Base-by-base conservation (phyloP, 2,329 filamentous ascomycete genomes). In the Xylariaceae sp. region DNA sequence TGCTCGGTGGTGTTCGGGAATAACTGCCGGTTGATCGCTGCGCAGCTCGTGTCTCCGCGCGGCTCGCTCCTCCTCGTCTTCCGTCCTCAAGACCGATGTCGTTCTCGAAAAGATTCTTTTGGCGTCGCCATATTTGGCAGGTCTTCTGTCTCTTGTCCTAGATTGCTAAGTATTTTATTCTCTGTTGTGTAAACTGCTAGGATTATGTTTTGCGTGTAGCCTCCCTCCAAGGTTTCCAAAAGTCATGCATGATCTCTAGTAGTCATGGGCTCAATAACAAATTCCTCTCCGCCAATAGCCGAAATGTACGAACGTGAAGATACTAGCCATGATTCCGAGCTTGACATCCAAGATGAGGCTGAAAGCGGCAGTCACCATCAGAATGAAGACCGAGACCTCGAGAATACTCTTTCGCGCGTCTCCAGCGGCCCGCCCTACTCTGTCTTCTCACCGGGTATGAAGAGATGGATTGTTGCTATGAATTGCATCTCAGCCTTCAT, bases 391-490 rank as follows among this genome's bases (percentile, higher is more conserved):
- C 57, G 12, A 19, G 72, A 75, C 53, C 65, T 71, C 33, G 74
- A 75, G 57, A 53, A 44, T 28, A 63, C 64, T 2, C 67, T 78
- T 4, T 70, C 64, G 3, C 74, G 70, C 3, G 71, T 74, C 23
- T 67, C 70, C 6, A 76, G 70, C 48, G 76, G 76, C 0, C 77
- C 76, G 4, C 69, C 69, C 3, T 79, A 79, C 65, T 76, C 66
- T 53, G 69, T 72, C 41, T 79, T 79, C 65, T 73, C 75, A 4
- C 65, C 59, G 12, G 36, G 65, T 11, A 79, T 76, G 63, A 85
- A 79, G 67, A 69, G 75, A 62, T 85, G 80, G 75, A 80, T 87
- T 56, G 75, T 81, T 29, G 65, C 71, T 46, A 80, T 87, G 78
- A 80, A 82, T 52, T 78, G 78, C 29, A 66, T 80, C 40, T 78